phyloP scores from a whole-genome alignment of 1,139 yeast genomes.

The Pichia inconspicua region DNA sequence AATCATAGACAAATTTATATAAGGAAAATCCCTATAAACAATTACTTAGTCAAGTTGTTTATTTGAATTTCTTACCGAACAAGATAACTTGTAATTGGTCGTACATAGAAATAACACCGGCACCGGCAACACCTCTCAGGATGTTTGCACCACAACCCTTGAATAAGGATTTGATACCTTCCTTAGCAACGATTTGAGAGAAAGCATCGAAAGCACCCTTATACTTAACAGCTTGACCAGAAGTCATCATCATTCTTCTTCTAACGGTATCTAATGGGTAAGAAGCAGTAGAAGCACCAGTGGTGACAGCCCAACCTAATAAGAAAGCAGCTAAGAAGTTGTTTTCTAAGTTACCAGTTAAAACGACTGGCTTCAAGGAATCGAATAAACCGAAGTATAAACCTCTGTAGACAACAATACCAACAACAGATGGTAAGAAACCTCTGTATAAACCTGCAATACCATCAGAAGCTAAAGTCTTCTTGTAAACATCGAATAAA shows the following conservation, averaged over 20 bases:
- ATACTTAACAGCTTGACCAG: slow-evolving; percentile 75
- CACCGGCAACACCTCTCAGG: slow-evolving; percentile 84
- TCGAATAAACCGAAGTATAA: slow-evolving; percentile 76
- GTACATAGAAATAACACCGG: slow-evolving; percentile 76
- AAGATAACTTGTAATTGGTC: slow-evolving; percentile 69
- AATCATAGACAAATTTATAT: not conserved
- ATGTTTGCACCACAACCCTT: slow-evolving; percentile 86
- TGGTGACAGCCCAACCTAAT: slow-evolving; percentile 74
- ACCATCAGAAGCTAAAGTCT: slow-evolving; percentile 71
- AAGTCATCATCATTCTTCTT: slow-evolving; percentile 87
- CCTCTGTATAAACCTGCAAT: slow-evolving; percentile 79
- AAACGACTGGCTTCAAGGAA: slow-evolving; percentile 68
- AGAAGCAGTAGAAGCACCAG: slow-evolving; percentile 73
- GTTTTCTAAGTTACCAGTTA: slow-evolving; percentile 66
- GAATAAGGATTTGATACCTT: slow-evolving; percentile 67
- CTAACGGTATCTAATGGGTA: slow-evolving; percentile 78
- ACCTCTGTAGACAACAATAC: slow-evolving; percentile 79
- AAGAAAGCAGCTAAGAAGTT: slow-evolving; percentile 66
- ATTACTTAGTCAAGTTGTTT: slow-evolving; percentile 19
- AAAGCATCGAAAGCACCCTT: slow-evolving; percentile 69
- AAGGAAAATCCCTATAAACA: not conserved
- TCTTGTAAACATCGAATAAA: slow-evolving; percentile 67
- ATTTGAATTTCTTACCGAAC: slow-evolving; percentile 66
- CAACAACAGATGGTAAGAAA: slow-evolving; percentile 74
- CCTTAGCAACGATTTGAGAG: slow-evolving; percentile 61